Conservation (phyloP, 495 filamentous ascomycete genomes). For the Aspergillus kassunensis region DNA sequence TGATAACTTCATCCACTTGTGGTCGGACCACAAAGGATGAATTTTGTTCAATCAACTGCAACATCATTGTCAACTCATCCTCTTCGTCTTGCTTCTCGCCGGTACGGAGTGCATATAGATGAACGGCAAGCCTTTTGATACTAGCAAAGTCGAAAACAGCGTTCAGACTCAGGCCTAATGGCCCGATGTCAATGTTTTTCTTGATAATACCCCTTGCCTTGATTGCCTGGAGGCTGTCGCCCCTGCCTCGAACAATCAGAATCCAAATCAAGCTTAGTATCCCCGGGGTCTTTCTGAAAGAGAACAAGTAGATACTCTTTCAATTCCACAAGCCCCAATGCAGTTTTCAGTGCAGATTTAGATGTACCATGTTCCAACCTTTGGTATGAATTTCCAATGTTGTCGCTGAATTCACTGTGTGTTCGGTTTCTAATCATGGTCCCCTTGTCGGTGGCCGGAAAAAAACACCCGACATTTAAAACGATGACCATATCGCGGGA, state of each 20-base stretch:
- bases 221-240: constrained; percentile 52
- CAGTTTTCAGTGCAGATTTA: constrained; percentile 8
- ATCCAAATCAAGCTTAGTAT: constrained; percentile 17
- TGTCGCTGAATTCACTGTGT: constrained; percentile 35
- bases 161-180: constrained; percentile 34
- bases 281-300: constrained; percentile 25
- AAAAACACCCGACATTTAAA: constrained; percentile 32
- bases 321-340: constrained; percentile 18
- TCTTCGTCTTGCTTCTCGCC: constrained; percentile 24
- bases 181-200: constrained; percentile 31
- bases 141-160: constrained; percentile 44
- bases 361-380: constrained; percentile 1
- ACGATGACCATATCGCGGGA: constrained; percentile 43
- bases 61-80: constrained; percentile 26
- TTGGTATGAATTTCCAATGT: constrained; percentile 40
- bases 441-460: constrained; percentile 46
- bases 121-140: constrained; percentile 28
- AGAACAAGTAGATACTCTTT: constrained; percentile 23
- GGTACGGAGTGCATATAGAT: constrained; percentile 23
- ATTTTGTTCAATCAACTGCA: constrained; percentile 36
- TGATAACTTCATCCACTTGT: constrained; percentile 5
- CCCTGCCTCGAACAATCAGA: constrained; percentile 50
- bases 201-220: constrained; percentile 43
- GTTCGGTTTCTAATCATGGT: constrained; percentile 44
- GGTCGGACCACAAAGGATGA: constrained; percentile 15